A percentile compares a stretch with the other conserved stretches of the same genome.
phyloP scores from a whole-genome alignment of 345 rosid genomes.

The Zanthoxylum bungeanum region DNA sequence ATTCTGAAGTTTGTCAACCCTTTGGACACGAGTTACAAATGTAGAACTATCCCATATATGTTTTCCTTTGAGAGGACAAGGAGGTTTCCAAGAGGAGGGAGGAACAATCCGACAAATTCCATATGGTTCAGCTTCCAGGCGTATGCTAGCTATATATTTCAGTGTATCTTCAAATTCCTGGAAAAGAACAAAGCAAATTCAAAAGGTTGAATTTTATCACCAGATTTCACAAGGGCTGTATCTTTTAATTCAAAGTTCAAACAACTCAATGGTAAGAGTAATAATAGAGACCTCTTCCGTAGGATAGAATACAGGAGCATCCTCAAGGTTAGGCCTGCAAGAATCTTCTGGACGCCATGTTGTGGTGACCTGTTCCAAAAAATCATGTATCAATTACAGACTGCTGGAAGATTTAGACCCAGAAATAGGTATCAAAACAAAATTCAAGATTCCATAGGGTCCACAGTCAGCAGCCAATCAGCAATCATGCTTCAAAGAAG shows the following conservation, averaged over 20 bases:
- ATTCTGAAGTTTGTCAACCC: constrained; percentile 95
- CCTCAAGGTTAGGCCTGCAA: constrained; percentile 67
- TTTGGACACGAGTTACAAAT: constrained; percentile 91
- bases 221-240: not conserved
- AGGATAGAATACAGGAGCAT: constrained; percentile 90
- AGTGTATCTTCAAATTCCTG: constrained; percentile 97
- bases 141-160: constrained; percentile 77
- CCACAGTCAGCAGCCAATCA: constrained; percentile 7
- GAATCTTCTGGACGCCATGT: constrained; percentile 85
- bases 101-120: constrained; percentile 99
- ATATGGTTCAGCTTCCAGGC: constrained; percentile 79
- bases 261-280: constrained; percentile 20
- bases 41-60: constrained; percentile 71
- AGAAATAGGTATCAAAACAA: not conserved
- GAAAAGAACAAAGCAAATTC: constrained; percentile 19
- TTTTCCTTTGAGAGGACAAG: constrained; percentile 78
- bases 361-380: constrained; percentile 57
- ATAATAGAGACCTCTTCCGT: constrained; percentile 71
- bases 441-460: not conserved
- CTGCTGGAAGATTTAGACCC: constrained; percentile 13
- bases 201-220: constrained; percentile 18
- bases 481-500: not conserved
- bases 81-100: constrained; percentile 95
- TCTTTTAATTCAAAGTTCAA: constrained; percentile 6
- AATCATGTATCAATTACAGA: constrained; percentile 16